Evolutionary conservation across 1,139 yeast species (phyloP).

Genomic region (Pichia norvegensis): DNA sequence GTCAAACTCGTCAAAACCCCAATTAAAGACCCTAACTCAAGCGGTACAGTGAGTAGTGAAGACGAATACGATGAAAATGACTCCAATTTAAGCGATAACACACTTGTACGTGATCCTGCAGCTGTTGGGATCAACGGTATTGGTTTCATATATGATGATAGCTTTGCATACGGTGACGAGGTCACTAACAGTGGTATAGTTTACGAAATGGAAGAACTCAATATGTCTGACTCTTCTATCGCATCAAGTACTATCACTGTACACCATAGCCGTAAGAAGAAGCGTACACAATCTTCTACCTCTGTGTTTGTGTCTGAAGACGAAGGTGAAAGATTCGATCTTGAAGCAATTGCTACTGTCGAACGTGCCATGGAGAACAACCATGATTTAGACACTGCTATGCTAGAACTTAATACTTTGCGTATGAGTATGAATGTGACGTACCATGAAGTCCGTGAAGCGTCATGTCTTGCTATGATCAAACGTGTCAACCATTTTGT

Average conservation of each 20-base stretch:
- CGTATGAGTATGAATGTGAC: slow-evolving; percentile 97
- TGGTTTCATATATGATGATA: slow-evolving; percentile 34
- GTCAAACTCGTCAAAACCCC: slow-evolving; percentile 46
- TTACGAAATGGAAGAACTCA: slow-evolving; percentile 55
- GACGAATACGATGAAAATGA: slow-evolving; percentile 11
- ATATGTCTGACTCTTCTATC: slow-evolving; percentile 75
- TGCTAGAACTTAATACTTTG: slow-evolving; percentile 83
- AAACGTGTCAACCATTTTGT: slow-evolving; percentile 63
- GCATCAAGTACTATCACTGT: slow-evolving; percentile 41
- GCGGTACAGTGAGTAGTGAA: slow-evolving; percentile 8
- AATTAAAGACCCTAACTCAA: slow-evolving; percentile 26
- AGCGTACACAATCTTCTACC: slow-evolving; percentile 38
- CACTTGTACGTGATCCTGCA: slow-evolving; percentile 17
- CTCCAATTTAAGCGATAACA: neutral
- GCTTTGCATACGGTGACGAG: slow-evolving; percentile 25
- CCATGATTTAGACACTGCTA: slow-evolving; percentile 88
- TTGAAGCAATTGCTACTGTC: slow-evolving; percentile 90
- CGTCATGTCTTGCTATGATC: slow-evolving; percentile 68
- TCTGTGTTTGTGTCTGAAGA: slow-evolving; percentile 29
- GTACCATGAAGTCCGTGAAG: slow-evolving; percentile 83
- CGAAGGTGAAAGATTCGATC: slow-evolving; percentile 76
- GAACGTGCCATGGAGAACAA: slow-evolving; percentile 85
- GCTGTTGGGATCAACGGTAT: slow-evolving; percentile 29
- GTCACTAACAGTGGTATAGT: slow-evolving; percentile 35
- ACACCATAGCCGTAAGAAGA: slow-evolving; percentile 32